Percentiles rank a stretch among this genome's conserved stretches.
Conservation (phyloP, 495 filamentous ascomycete species). For the Penicillium subrubescens region DNA sequence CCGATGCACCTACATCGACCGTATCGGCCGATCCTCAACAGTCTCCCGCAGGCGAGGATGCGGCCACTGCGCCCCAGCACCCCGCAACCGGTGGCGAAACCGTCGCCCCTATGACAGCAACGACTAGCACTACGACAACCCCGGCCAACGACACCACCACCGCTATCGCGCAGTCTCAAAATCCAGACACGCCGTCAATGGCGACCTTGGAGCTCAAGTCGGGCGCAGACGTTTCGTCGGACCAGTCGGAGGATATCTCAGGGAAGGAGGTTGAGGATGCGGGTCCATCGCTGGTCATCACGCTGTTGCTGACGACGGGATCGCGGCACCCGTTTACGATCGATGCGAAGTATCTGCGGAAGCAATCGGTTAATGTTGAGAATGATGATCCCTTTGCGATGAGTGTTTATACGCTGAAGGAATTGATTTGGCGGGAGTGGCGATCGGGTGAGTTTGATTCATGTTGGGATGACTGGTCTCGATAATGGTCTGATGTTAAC, state of each 20-base stretch:
- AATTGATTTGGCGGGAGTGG: slow-evolving; percentile 90
- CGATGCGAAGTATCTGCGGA: slow-evolving; percentile 80
- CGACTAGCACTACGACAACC: slow-evolving; percentile 17
- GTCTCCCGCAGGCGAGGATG: slow-evolving; percentile 15
- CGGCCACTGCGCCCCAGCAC: slow-evolving; percentile 23
- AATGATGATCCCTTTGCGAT: slow-evolving; percentile 83
- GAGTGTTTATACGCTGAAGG: slow-evolving; percentile 88
- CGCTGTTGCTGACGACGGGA: slow-evolving; percentile 76
- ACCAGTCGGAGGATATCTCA: slow-evolving; percentile 42
- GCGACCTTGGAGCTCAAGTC: slow-evolving; percentile 40
- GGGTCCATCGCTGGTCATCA: slow-evolving; percentile 59
- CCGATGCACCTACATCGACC: slow-evolving; percentile 14
- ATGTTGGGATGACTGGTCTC: not conserved
- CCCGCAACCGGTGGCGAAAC: slow-evolving; percentile 33
- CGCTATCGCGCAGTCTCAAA: slow-evolving; percentile 18
- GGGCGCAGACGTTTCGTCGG: slow-evolving; percentile 28
- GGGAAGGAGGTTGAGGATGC: slow-evolving; percentile 47
- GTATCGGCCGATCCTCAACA: slow-evolving; percentile 16
- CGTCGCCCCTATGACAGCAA: slow-evolving; percentile 27
- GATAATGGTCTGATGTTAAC: not conserved
- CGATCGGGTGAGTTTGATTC: slow-evolving; percentile 55
- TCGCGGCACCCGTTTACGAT: slow-evolving; percentile 85
- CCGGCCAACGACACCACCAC: slow-evolving; percentile 21
- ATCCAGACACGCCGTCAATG: slow-evolving; percentile 27
- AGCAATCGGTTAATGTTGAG: slow-evolving; percentile 73